Base-by-base conservation (phyloP, 192 early-diverging fungal genomes). In the Dissophora ornata region DNA sequence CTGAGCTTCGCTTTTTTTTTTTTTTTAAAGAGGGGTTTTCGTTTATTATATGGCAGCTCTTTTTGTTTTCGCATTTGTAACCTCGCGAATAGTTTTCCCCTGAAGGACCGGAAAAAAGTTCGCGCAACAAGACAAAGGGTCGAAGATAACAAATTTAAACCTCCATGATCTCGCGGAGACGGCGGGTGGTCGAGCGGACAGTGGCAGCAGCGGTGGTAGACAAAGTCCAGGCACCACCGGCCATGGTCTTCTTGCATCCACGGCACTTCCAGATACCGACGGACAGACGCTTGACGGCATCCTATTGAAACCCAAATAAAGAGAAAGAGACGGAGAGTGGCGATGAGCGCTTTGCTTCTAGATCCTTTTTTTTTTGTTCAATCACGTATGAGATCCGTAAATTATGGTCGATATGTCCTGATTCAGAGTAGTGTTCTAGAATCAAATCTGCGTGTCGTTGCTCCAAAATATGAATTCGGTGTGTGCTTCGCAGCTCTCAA, bases 221-320 rank as follows among this genome's bases (percentile, higher is more conserved):
- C 58, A 96, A 88, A 57, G 95, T 94, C 94, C 95, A 99, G 80
- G 97, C 97, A 82, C 97, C 97, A 70, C 95, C 97, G 58, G 97
- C 97, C 79, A 98, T 86, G 67, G 84, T 82, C 91, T 97, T 96
- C 81, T 87, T 89, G 90, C 97, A 99, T 65, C 92, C 94, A 68
- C 89, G 87, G 90, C 97, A 99, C 81, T 94, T 89, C 97, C 97
- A 99, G 91, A 99, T 99, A 82, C 96, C 97, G 75, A 99, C 97
- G 57, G 95, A 88, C 56, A 86, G 82, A 79, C 97, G 92, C 88
- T 93, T 94, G 79, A 99, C 95, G 64, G 92, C 83, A 82, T 96
- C 94, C 94, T 93, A 48, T 46, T n/a, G n/a, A n/a, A n/a, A n/a
- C n/a, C n/a, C n/a, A n/a, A n/a, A n/a, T n/a, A n/a, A n/a, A n/a